Base-by-base conservation (phyloP, 1,284 basidiomycete genomes). In the Rhodotorula sp. region DNA sequence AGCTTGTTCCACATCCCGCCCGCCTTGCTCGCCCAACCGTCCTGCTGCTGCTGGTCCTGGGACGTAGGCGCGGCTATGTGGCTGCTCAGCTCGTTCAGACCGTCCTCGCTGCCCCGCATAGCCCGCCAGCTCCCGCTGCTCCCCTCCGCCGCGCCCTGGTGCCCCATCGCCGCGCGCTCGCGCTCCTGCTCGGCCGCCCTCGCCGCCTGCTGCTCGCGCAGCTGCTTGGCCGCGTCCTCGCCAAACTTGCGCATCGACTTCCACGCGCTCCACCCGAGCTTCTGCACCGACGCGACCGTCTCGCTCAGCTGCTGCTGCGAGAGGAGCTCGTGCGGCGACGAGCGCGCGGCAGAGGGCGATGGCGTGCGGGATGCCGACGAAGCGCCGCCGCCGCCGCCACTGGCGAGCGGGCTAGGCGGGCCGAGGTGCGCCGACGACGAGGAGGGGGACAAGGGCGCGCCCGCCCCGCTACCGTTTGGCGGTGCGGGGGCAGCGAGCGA, bases 181-280 rank as follows among this genome's bases (percentile, higher is more conserved):
- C 48, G 27, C 27, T 44, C 53, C 44, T 25, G 61, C 61, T 12
- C 42, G 21, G 44, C 49, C 25, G 45, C 61, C 10, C 61, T 34
- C 27, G 42, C 48, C 44, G 44, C 61, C 61, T 63, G 55, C 25
- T 64, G 53, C 49, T 71, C 70, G 59, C 65, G 65, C 44, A 70
- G 71, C 56, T 72, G 72, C n/a, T 61, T 59, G 25, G 70, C 74
- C n/a, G 72, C 74, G 49, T 76, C 74, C 41, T 72, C 66, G 34
- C 67, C 67, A 13, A 69, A 68, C 54, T 74, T 77, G 46, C 71
- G 73, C 7, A 72, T 71, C 21, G 59, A 46, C 50, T 77, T 77
- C 67, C 67, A 77, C 4, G 75, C 75, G 19, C 66, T 68, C 75
- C 75, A 77, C 48, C 75, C 75, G 42, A 74, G 64, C 27, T 73